Evolutionary conservation across 352 stramenopile species (phyloP), one percentile per base, ranked within the genome.

Genomic region (Thraustotheca clavata): DNA sequence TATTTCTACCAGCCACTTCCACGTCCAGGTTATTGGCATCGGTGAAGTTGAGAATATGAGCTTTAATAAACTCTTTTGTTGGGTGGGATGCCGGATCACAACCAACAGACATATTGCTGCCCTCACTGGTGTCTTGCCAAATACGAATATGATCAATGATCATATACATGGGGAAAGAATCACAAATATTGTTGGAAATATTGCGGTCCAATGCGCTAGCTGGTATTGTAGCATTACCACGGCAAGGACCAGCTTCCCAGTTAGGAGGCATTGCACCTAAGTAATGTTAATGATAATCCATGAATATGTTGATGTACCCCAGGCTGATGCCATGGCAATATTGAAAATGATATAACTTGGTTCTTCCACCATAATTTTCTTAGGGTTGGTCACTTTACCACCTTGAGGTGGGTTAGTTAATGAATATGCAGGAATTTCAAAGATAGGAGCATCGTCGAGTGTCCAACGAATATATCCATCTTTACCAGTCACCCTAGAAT

Each of bases 331-430:
- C 39, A 98, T 77, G n/a, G 90, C 91, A 8, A 89, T 92, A 67
- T 98, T 98, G 48, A 97, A 79, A 60, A 98, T 96, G 29, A 97
- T 65, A 68, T 96, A 97, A 35, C 81, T 88, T 0, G 89, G 91
- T 70, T 98, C 91, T 60, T 91, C 83, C n/a, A 94, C 77, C 72
- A 97, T 96, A 68, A 77, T 89, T 74, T 71, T 91, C 72, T 67
- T 69, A 68, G 63, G 78, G 84, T 32, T 81, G 67, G 29, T 74
- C 16, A 71, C 80, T 27, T 62, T 67, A 0, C 32, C 36, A 36
- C 73, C 73, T 62, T 82, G 74, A 4, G 71, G 73, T 1, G 73
- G 62, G 35, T 77, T 26, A 2, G 27, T 69, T 22, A 95, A 70
- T 26, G 71, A 72, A 14, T 71, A 41, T 2, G 79, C 77, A 4